Base-by-base conservation (phyloP, 1,284 basidiomycete species). In the Testicularia cyperi region DNA sequence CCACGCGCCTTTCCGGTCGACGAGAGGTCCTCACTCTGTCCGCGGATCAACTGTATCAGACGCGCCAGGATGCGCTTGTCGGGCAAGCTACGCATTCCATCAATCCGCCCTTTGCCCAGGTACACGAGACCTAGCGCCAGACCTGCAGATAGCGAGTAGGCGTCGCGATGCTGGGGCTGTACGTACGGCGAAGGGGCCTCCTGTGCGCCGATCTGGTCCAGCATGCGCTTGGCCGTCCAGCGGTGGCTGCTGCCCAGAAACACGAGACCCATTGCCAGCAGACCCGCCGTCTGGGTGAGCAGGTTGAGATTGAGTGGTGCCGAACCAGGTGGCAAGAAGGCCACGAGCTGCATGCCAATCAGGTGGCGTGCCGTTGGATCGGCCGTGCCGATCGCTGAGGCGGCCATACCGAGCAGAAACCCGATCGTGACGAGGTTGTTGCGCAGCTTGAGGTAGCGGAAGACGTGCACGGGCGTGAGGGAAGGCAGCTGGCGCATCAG, bases 101-200 rank as follows among this genome's bases (percentile, higher is more conserved):
- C 53, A 16, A 61, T 41, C 3, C 65, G 49, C 1, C 60, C 72
- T 64, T 86, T 87, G 6, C 90, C 92, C 5, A 98, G 83, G 86
- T 96, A 92, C 76, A 95, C 88, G 82, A 96, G 87, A 0, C 95
- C 95, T 70, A 95, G 95, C 0, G 88, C 86, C 31, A 96, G 82
- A 4, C 88, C 89, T 1, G 91, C 86, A 2, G 89, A 84, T 60
- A 92, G 86, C 0, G 91, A 88, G 74, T 97, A 98, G 0, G 91
- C 86, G 74, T 98, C 95, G 24, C 88, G 83, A 18, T 61, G 46
- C 18, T 56, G 49, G 22, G 61, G 56, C 36, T 66, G 65, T 4
- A 57, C 38, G 60, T 95, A 90, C 0, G 87, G 84, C 45, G 86
- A 86, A 3, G 84, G 82, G 18, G 92, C 82, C 66, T 90, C 86